These are phyloP conservation scores for Rhexocercosporidium sp. DNA, from an alignment of 2,329 filamentous ascomycete genomes.

Conservation along the genomic window DNA sequence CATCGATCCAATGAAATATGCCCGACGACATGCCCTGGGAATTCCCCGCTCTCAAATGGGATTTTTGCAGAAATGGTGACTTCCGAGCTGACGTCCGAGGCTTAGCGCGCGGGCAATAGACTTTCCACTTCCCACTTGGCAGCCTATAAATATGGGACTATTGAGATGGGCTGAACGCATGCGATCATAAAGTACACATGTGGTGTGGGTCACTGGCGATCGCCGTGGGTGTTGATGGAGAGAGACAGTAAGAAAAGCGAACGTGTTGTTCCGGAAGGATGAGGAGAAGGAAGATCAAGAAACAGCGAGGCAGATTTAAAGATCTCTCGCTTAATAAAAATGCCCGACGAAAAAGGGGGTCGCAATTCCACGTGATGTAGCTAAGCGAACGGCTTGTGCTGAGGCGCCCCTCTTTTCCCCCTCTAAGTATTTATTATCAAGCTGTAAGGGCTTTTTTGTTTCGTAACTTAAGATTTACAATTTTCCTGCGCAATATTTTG, in stretches of 20 bases:
- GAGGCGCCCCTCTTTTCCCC: neutral
- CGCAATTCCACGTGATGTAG: neutral
- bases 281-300: neutral
- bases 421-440: no score
- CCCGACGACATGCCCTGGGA: neutral
- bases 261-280: neutral
- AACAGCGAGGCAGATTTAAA: neutral
- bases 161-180: neutral
- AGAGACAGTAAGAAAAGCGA: neutral
- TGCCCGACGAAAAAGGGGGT: neutral
- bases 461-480: no score
- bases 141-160: conserved; percentile 1
- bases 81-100: neutral
- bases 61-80: neutral
- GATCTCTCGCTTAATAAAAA: neutral
- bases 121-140: neutral
- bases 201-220: neutral
- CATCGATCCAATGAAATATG: neutral
- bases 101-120: neutral
- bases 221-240: neutral
- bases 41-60: neutral
- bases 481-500: neutral
- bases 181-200: neutral
- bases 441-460: no score
- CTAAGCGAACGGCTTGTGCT: neutral